Conservation (phyloP, 2,329 filamentous ascomycete species). For the Grosmannia clavigera region DNA sequence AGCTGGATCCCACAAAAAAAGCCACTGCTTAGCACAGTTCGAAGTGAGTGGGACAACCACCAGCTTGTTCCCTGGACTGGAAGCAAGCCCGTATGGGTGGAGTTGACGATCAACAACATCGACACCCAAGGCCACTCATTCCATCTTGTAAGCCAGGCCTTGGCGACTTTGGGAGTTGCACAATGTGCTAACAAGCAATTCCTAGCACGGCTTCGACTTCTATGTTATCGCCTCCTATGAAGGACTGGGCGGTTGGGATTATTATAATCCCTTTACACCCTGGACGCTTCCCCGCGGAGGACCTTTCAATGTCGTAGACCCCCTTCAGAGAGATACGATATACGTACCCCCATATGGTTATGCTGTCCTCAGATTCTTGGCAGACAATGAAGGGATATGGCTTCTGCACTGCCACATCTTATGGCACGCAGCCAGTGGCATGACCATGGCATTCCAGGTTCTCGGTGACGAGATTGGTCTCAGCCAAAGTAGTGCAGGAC, state of each 20-base stretch:
- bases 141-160: constrained; percentile 10
- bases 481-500: constrained; percentile 1
- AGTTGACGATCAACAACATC: constrained; percentile 16
- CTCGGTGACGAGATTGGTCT: constrained; percentile 11
- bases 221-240: constrained; percentile 13
- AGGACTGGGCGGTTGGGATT: constrained; percentile 16
- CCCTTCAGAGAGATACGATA: constrained; percentile 15
- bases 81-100: constrained; percentile 12
- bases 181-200: too few species aligned
- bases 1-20: constrained; percentile 11
- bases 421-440: constrained; percentile 15
- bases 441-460: constrained; percentile 16
- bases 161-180: too few species aligned
- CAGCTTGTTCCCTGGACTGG: constrained; percentile 16
- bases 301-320: constrained; percentile 9
- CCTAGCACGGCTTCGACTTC: constrained; percentile 16
- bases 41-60: constrained; percentile 12
- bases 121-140: constrained; percentile 16
- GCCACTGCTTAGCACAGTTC: constrained; percentile 11
- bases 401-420: constrained; percentile 15
- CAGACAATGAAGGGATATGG: constrained; percentile 15
- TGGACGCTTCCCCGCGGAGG: constrained; percentile 12
- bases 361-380: constrained; percentile 12
- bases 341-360: constrained; percentile 14
- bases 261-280: constrained; percentile 14